A percentile compares a stretch with the other conserved stretches of the same genome.
Evolutionary conservation across 2,329 filamentous ascomycete species (phyloP).

Genomic region (Pseudopithomyces maydicus): DNA sequence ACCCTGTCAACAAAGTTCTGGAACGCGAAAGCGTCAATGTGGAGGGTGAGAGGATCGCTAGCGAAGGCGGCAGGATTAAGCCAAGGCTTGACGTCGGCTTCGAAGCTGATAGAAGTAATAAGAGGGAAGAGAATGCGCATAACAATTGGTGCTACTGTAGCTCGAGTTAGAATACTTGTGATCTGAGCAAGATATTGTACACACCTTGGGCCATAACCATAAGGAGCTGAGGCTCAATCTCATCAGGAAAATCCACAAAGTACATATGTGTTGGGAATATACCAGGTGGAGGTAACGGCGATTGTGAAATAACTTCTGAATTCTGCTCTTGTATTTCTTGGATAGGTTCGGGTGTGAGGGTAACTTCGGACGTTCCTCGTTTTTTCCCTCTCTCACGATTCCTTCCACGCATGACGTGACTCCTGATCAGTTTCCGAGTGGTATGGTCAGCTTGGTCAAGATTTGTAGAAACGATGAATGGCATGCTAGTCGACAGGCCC

Average conservation of each 20-base stretch:
- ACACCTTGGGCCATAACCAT: neutral
- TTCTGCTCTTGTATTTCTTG: neutral
- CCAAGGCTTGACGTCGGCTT: neutral
- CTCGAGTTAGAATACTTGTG: neutral
- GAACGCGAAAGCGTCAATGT: neutral
- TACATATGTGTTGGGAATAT: neutral
- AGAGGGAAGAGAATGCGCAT: neutral
- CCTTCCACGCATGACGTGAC: slow-evolving; percentile 52
- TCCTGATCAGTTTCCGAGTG: slow-evolving; percentile 46
- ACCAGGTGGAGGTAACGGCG: neutral
- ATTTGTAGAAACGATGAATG: neutral
- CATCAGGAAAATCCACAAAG: neutral
- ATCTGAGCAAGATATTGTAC: neutral
- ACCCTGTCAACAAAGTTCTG: neutral
- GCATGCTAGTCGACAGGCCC: neutral
- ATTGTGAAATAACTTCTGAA: neutral
- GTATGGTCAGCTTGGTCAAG: slow-evolving; percentile 20
- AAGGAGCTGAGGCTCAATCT: neutral
- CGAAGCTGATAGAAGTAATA: neutral
- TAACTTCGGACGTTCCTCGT: neutral
- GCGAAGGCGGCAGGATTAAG: neutral
- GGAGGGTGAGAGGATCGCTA: neutral
- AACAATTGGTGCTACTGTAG: neutral
- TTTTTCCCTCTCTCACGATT: slow-evolving; percentile 33
- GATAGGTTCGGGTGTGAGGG: slow-evolving; percentile 12